These are phyloP conservation scores for Polyporus arcularius DNA, from an alignment of 768 basidiomycete genomes.

Conservation along the genomic window DNA sequence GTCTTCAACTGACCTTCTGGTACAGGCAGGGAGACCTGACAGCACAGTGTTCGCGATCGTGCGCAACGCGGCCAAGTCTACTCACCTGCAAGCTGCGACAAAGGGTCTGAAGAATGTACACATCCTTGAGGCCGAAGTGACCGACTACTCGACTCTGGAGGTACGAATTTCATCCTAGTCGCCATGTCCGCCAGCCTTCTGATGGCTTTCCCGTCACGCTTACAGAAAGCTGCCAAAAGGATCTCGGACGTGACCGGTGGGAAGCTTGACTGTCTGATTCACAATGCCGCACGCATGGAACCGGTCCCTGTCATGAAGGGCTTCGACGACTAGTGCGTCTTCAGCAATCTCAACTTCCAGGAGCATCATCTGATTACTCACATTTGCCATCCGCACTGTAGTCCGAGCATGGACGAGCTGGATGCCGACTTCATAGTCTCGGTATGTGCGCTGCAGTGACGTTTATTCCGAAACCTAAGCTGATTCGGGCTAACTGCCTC, in stretches of 20 bases:
- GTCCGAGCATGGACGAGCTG: conserved; percentile 12
- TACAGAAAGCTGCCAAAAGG: conserved; percentile 23
- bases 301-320: conserved; percentile 4
- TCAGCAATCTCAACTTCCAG: too few relatives aligned
- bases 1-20: too few relatives aligned
- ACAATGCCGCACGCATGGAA: conserved; percentile 34
- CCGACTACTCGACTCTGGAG: conserved; percentile 29
- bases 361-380: too few relatives aligned
- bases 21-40: conserved; percentile 10
- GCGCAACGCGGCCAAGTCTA: conserved; percentile 17
- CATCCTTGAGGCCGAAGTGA: conserved; percentile 39
- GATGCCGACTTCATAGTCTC: conserved; percentile 15
- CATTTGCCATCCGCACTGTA: too few relatives aligned
- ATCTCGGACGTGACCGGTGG: conserved; percentile 30
- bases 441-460: not conserved
- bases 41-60: conserved; percentile 27
- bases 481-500: not conserved
- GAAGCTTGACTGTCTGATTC: conserved; percentile 36
- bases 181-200: not conserved
- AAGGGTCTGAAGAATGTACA: conserved; percentile 29
- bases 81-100: conserved; percentile 6
- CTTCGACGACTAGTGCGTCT: conserved; percentile 28
- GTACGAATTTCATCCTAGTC: conserved; percentile 14
- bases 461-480: too few relatives aligned
- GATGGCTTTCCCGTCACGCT: too few relatives aligned